Evolutionary conservation across 2,329 filamentous ascomycete species (phyloP).

Genomic region (Penicillium sp.): DNA sequence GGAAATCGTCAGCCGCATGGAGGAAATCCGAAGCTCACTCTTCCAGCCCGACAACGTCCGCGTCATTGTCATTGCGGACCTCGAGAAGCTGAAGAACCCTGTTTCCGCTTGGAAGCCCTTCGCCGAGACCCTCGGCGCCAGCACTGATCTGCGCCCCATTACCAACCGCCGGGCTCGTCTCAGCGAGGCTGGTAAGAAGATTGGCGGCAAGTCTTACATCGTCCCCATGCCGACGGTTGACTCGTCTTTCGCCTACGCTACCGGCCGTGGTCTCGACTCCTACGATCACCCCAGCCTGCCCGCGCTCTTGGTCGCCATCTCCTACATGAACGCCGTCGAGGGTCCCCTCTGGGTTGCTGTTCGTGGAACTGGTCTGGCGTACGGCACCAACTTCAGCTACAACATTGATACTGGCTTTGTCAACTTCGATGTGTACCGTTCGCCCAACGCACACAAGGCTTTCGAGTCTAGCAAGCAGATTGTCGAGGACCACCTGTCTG

Average conservation of each 20-base stretch:
- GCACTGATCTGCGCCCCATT: slow-evolving; percentile 66
- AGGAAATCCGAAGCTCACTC: slow-evolving; percentile 72
- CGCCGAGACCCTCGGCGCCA: slow-evolving; percentile 53
- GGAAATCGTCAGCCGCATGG: slow-evolving; percentile 74
- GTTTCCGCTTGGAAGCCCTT: slow-evolving; percentile 77
- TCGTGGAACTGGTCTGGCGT: slow-evolving; percentile 89
- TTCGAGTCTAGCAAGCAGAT: slow-evolving; percentile 75
- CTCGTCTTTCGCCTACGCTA: slow-evolving; percentile 82
- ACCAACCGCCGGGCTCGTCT: slow-evolving; percentile 71
- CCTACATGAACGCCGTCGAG: slow-evolving; percentile 91
- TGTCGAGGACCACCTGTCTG: slow-evolving; percentile 73
- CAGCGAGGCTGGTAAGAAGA: slow-evolving; percentile 70
- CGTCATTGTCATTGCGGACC: slow-evolving; percentile 77
- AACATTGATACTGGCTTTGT: slow-evolving; percentile 78
- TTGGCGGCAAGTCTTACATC: slow-evolving; percentile 75
- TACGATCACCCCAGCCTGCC: slow-evolving; percentile 78
- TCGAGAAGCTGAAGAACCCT: slow-evolving; percentile 72
- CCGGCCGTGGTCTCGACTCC: slow-evolving; percentile 71
- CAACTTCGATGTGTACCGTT: slow-evolving; percentile 85
- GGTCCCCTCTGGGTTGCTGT: slow-evolving; percentile 93
- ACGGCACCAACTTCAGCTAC: slow-evolving; percentile 78
- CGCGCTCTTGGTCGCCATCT: slow-evolving; percentile 80
- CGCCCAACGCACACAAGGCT: slow-evolving; percentile 84
- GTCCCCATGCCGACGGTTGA: slow-evolving; percentile 91
- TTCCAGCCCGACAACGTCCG: slow-evolving; percentile 86